A percentile compares a stretch with the other conserved stretches of the same genome.
Conservation (phyloP, 768 basidiomycete species). For the Leccinum rimulosum region DNA sequence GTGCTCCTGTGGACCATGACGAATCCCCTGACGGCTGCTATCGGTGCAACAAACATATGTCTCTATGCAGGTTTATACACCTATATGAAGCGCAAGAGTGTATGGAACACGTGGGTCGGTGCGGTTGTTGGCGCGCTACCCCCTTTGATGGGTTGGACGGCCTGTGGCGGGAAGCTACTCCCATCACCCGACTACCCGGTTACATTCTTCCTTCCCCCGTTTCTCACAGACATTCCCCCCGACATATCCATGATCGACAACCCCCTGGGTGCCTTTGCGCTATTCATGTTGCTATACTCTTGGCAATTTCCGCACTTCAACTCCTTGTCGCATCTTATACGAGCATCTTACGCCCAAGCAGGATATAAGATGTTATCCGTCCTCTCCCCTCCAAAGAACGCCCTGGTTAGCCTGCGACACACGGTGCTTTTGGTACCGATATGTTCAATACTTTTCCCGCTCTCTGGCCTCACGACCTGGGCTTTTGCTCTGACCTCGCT, state of each 20-base stretch:
- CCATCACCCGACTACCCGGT: constrained; percentile 62
- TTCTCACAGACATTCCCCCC: constrained; percentile 42
- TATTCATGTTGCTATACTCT: constrained; percentile 85
- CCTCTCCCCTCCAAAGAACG: constrained; percentile 72
- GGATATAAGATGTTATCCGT: constrained; percentile 94
- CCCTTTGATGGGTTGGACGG: constrained; percentile 98
- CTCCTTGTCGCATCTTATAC: constrained; percentile 81
- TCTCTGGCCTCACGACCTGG: constrained; percentile 95
- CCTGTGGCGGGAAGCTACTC: constrained; percentile 77
- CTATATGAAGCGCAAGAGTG: constrained; percentile 79
- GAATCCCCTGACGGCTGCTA: constrained; percentile 79
- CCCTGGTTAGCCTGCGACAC: constrained; percentile 83
- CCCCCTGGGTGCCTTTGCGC: constrained; percentile 73
- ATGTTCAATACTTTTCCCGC: constrained; percentile 75
- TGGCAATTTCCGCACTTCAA: constrained; percentile 99
- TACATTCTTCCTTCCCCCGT: constrained; percentile 59
- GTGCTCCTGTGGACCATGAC: constrained; percentile 76
- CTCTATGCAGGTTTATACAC: constrained; percentile 94
- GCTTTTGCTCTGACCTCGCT: constrained; percentile 76
- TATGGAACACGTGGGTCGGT: constrained; percentile 93
- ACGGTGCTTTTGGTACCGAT: constrained; percentile 72
- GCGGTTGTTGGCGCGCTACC: constrained; percentile 90
- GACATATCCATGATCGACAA: constrained; percentile 65
- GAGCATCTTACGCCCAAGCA: constrained; percentile 86
- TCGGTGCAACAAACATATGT: constrained; percentile 81